Base-by-base conservation (phyloP, 2,329 filamentous ascomycete species). In the Pseudopyricularia javanii region DNA sequence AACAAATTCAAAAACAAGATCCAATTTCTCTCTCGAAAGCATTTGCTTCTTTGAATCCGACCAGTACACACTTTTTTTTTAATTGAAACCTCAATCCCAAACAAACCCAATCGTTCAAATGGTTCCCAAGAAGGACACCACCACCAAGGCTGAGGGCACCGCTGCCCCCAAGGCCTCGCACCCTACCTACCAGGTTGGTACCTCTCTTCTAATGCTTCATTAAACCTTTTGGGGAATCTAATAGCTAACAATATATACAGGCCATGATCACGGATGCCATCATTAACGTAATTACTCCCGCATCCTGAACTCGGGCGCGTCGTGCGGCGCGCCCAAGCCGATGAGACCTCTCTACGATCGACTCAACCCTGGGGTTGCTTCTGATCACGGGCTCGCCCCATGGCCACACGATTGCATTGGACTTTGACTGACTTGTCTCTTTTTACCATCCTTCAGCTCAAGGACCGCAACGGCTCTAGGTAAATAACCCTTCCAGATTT, bases 241-340 rank as follows among this genome's bases (percentile, higher is more conserved):
- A 54, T 54, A 54, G 50, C 49, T 59, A 58, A 70, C 74, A 66
- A 76, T 63, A 32, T 3, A 2, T 57, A 34, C 56, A 82, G 78
- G 78, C 80, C 63, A 82, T 82, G 78, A 82, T 82, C 64, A 78
- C 73, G 52, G 78, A 82, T 64, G 78, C 76, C 53, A 82, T 82
- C 63, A 66, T 79, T 64, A 72, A 74, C 68, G 78, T 82, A 80
- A 66, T 72, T 75, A 61, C 57, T 55, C 56, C 60, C 57, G 52
- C 60, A 61, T 61, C 62, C 60, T 63, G 58, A 53, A 56, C 59
- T 63, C 60, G 60, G 65, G 67, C 70, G 70, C 70, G 70, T 69
- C 56, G 26, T n/a, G n/a, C 35, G 5, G 55, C 47, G 58, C 56
- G 57, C 59, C 56, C 52, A 22, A 12, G 15, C 9, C 26, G 20